A percentile compares a stretch with the other conserved stretches of the same genome.
phyloP scores from a whole-genome alignment of 73 alveolate genomes.

The Paramecium sexaurelia region DNA sequence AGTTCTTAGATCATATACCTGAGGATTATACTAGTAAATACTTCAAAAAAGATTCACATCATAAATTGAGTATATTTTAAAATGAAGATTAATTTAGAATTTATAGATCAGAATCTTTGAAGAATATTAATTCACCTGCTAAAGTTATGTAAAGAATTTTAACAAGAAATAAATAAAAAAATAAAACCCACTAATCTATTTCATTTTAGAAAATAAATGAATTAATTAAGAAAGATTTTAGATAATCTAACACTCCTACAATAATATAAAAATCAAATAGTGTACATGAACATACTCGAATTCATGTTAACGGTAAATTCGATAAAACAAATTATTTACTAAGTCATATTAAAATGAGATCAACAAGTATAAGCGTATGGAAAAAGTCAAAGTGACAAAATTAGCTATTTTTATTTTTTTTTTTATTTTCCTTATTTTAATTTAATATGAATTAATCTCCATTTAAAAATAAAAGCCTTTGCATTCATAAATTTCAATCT shows the following conservation, averaged over 20 bases:
- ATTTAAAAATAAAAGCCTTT: background rate
- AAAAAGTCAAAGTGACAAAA: background rate
- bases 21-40: background rate
- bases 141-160: background rate
- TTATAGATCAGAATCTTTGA: constrained; percentile 20
- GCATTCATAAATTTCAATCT: background rate
- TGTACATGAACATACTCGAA: background rate
- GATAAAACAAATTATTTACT: constrained; percentile 26
- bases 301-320: constrained; percentile 22
- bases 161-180: background rate
- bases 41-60: background rate
- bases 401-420: background rate
- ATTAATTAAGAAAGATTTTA: background rate
- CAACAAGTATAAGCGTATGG: background rate
- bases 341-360: constrained; percentile 8
- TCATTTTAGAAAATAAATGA: background rate
- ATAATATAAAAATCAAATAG: background rate
- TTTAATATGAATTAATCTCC: background rate
- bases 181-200: background rate
- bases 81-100: background rate
- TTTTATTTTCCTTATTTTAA: background rate
- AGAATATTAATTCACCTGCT: constrained; percentile 10
- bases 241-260: background rate
- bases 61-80: background rate
- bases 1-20: constrained; percentile 25